A percentile compares a stretch with the other conserved stretches of the same genome.
phyloP scores from a whole-genome alignment of 1,139 yeast genomes.

The Kurtzmaniella natalensis region DNA sequence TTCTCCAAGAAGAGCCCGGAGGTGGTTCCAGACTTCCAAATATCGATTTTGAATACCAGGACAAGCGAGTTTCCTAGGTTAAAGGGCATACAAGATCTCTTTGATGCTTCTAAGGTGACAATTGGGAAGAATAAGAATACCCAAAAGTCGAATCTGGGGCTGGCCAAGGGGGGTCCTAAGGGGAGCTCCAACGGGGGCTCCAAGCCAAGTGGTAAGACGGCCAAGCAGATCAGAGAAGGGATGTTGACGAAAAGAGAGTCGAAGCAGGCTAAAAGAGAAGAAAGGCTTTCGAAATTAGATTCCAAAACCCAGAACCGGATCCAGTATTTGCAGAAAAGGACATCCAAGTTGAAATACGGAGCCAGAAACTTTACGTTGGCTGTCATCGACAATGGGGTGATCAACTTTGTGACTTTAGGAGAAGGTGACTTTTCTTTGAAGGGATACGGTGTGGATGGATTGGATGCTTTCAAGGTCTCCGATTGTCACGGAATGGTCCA shows the following conservation, averaged over 20 bases:
- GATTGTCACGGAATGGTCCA: background rate
- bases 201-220: background rate
- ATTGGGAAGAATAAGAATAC: constrained; percentile 10
- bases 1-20: constrained; percentile 66
- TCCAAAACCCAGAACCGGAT: constrained; percentile 20
- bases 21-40: constrained; percentile 65
- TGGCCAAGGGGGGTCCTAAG: too few species aligned
- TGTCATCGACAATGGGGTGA: constrained; percentile 65
- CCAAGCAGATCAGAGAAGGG: background rate
- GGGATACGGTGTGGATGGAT: constrained; percentile 14
- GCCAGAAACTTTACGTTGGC: constrained; percentile 54
- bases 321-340: constrained; percentile 25
- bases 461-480: constrained; percentile 9
- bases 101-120: constrained; percentile 17
- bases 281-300: constrained; percentile 24
- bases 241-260: constrained; percentile 15
- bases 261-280: constrained; percentile 19
- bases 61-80: constrained; percentile 50
- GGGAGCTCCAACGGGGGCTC: too few species aligned
- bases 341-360: constrained; percentile 38
- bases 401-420: constrained; percentile 58
- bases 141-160: constrained; percentile 4
- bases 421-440: constrained; percentile 56
- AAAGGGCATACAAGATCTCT: constrained; percentile 28
- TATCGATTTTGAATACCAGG: constrained; percentile 56